Evolutionary conservation across 2,329 filamentous ascomycete genomes (phyloP), one percentile per base, ranked within the genome.

Genomic region (Dothideomycetidae sp.): DNA sequence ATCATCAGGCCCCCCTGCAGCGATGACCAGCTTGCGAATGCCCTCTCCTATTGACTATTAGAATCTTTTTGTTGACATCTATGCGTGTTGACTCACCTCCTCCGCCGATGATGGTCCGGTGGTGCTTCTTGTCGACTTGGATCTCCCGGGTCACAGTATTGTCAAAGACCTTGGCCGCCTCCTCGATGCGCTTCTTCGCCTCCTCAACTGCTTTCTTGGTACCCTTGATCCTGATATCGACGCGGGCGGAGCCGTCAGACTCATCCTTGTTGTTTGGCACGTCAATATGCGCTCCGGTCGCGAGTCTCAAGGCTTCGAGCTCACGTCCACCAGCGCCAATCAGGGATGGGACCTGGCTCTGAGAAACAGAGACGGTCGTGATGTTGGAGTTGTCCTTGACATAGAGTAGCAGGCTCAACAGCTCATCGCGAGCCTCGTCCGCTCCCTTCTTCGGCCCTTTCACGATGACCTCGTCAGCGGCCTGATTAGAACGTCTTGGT

Each of bases 111-210:
- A 98, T 68, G 37, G 78, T 73, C 60, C 80, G 78, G 63, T 98
- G 90, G 59, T 90, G 76, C 66, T 92, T 93, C 65, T 84, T 82
- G 49, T 96, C 86, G n/a, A 98, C 76, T 21, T 92, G 81, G 33
- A 98, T 67, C 10, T 76, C 84, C 62, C 79, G 77, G 11, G 78
- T 74, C 35, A 94, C 70, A n/a, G 83, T 93, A 46, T 90, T 78
- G 51, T 96, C 85, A 49, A 94, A 94, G 13, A 85, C 69, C 43
- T 78, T 78, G 38, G 81, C 79, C 62, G 86, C 85, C 61, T 90
- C 81, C 57, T 88, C 76, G 15, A 98, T 70, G 34, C 90, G 63
- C 63, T 90, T 90, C 71, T 90, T 90, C 3, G 90, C 88, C 48
- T 86, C 81, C 33, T 85, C 78, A 35, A 98, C 90, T 54, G 90